Evolutionary conservation across 2,329 filamentous ascomycete species (phyloP), one percentile per base, ranked within the genome.

Genomic region (Aspergillus cejpii): DNA sequence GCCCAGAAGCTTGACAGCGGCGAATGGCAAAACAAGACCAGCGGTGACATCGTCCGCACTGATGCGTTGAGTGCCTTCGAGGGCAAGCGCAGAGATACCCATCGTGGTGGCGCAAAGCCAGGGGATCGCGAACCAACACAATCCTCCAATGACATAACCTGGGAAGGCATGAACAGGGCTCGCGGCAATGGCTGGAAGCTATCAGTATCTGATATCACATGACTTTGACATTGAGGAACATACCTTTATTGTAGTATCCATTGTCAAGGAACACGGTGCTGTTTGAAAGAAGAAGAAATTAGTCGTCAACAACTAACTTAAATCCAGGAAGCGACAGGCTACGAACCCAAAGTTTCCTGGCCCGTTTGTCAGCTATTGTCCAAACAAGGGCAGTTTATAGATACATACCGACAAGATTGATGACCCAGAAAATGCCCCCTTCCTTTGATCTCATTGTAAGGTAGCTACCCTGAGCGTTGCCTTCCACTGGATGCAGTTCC

Each of bases 111-210:
- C 88, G 2, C 82, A 85, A 7, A 94, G 75, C 85, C 87, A 94
- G 0, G 90, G 90, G 41, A 96, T 94, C 1, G 89, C 89, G 56
- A 95, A 95, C 89, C 89, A 95, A 39, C 80, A 83, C 1, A 94
- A 75, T 17, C 90, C 89, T 4, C 89, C 89, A 50, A 91, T 78
- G 43, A 95, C 83, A 60, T 95, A 95, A 14, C 89, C 89, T 0
- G 89, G 89, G 2, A 96, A 78, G 0, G 89, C 90, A 49, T 91
- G 82, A 0, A 91, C 84, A 1, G 88, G 88, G 17, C 81, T 84
- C 0, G 90, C 88, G 5, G 90, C 87, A 57, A 95, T 94, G 12
- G 88, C 89, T 59, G 11, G 1, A n/a, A 37, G 29, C 47, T 46
- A 48, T 38, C 37, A 37, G 21, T 27, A 6, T 27, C n/a, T 10